A percentile compares a stretch with the other conserved stretches of the same genome.
These are phyloP conservation scores for Asterophora parasitica DNA, from an alignment of 768 basidiomycete species.

Conservation along the genomic window DNA sequence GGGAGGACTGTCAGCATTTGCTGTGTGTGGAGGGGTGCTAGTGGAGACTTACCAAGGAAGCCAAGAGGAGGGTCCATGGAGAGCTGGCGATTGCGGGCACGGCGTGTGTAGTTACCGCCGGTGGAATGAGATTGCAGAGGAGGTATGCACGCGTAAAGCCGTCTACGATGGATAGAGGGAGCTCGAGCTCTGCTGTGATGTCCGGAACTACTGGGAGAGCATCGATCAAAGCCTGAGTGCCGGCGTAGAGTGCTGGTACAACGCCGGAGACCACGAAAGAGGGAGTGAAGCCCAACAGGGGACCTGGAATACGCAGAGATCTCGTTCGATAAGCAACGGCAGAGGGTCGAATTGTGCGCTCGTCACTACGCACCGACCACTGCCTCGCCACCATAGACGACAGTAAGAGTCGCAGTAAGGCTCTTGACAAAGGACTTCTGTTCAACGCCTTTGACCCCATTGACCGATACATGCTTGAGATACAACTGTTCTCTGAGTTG, in stretches of 20 bases:
- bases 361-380: slow-evolving; percentile 45
- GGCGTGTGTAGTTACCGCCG: slow-evolving; percentile 52
- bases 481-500: slow-evolving; percentile 55
- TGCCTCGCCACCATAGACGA: slow-evolving; percentile 80
- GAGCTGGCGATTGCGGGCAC: slow-evolving; percentile 51
- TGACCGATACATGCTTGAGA: slow-evolving; percentile 38
- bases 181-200: slow-evolving; percentile 52
- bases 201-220: slow-evolving; percentile 52
- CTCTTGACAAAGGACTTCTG: slow-evolving; percentile 55
- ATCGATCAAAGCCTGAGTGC: slow-evolving; percentile 57
- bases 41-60: slow-evolving; percentile 55
- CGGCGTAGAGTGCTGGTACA: slow-evolving; percentile 56
- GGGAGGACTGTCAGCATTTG: neutral
- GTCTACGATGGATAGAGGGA: slow-evolving; percentile 71
- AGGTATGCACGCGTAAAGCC: slow-evolving; percentile 76
- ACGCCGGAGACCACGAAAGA: slow-evolving; percentile 79
- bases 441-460: slow-evolving; percentile 36
- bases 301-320: slow-evolving; percentile 34
- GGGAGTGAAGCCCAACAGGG: slow-evolving; percentile 59
- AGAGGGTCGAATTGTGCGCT: neutral
- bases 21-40: neutral
- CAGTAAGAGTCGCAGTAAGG: slow-evolving; percentile 50
- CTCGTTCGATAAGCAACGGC: slow-evolving; percentile 4
- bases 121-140: slow-evolving; percentile 73
- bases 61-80: slow-evolving; percentile 72